These are phyloP conservation scores for Pleurotus tuoliensis DNA, from an alignment of 768 basidiomycete species.

Conservation along the genomic window DNA sequence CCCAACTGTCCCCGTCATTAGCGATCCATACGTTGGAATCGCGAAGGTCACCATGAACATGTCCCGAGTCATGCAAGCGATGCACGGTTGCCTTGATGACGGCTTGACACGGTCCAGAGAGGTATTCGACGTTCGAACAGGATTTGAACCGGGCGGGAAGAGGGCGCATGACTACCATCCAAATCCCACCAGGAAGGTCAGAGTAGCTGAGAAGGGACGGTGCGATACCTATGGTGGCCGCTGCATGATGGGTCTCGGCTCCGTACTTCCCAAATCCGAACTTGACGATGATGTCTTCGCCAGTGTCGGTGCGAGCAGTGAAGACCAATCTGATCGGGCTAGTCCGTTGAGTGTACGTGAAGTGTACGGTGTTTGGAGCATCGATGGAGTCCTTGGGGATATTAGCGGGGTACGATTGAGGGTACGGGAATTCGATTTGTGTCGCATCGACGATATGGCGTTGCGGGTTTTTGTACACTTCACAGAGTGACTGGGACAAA, in stretches of 20 bases:
- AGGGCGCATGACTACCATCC: slow-evolving; percentile 4
- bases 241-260: not conserved
- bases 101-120: not conserved
- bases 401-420: not conserved
- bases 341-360: not conserved
- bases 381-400: not conserved
- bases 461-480: not conserved
- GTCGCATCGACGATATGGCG: not conserved
- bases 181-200: not conserved
- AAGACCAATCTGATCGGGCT: not conserved
- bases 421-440: not conserved
- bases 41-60: slow-evolving; percentile 4
- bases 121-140: not conserved
- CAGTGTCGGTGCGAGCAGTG: not conserved
- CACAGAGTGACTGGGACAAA: not conserved
- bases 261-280: not conserved
- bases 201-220: not conserved
- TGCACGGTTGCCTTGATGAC: not conserved
- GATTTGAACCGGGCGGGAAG: not conserved
- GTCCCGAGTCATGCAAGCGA: not conserved
- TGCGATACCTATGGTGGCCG: not conserved
- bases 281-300: not conserved
- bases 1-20: not conserved
- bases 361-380: not conserved
- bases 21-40: not conserved